Base-by-base conservation (phyloP, 805 yeast genomes). In the Hagleromyces aurorensis region DNA sequence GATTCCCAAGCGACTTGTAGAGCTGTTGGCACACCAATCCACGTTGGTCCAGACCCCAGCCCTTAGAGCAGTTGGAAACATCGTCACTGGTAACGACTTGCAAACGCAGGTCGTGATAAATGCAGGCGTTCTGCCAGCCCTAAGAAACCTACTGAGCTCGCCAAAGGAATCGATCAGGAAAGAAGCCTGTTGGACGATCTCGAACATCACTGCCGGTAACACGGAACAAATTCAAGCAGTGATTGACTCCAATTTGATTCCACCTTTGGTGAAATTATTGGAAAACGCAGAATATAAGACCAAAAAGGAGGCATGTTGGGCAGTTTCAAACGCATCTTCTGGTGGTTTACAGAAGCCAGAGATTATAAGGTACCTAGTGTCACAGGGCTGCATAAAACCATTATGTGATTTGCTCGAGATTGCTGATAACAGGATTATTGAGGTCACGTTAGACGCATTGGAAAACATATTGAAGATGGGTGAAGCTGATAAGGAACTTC, bases 271-370 rank as follows among this genome's bases (percentile, higher is more conserved):
- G 46, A 78, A 86, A 55, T 63, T 78, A 41, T 69, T 91, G 57
- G 71, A 75, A 49, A 69, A 73, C 33, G 96, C 91, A 38, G 97
- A 89, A 52, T 87, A 86, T 67, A 87, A 86, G 67, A 89, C 97
- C 19, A 83, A 83, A 58, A 91, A 89, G 61, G 98, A 91, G 66
- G 98, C 98, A 3, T 89, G 97, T 69, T 91, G 98, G 98, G 97
- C 97, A 19, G 81, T 91, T 44, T 86, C 96, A 16, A 91, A 91
- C 57, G 97, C 98, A 21, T 83, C 96, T 11, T 82, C 96, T 7
- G 97, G 97, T 47, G 97, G 96, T 13, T 69, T 86, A 47, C 67
- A 78, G 23, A 80, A 76, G 57, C 97, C 97, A 6, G 95, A 85
- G 37, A 95, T 87, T 57, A 87, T 91, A 48, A 74, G 89, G 51